Conservation (phyloP, 441 rosid genomes). For the Aquilaria agallochum region DNA sequence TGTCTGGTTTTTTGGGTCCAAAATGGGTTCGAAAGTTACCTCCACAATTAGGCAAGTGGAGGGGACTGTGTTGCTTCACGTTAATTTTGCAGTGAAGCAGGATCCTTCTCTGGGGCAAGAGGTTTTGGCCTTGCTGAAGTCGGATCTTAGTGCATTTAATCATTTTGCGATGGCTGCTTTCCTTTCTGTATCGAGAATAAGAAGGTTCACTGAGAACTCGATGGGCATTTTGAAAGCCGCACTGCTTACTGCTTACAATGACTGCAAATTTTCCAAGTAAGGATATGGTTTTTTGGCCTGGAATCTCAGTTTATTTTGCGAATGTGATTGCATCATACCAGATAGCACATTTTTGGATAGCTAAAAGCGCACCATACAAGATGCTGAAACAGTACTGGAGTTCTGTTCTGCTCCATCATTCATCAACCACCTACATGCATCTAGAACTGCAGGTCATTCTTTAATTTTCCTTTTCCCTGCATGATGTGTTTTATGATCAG, state of each 20-base stretch:
- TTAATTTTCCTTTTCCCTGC: too few relatives aligned
- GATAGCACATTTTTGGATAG: too few relatives aligned
- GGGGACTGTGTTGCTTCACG: conserved; percentile 81
- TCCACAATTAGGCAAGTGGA: conserved; percentile 66
- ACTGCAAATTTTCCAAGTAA: conserved; percentile 60
- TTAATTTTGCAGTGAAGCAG: conserved; percentile 89
- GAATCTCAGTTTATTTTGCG: too few relatives aligned
- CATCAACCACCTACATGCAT: too few relatives aligned
- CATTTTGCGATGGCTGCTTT: conserved; percentile 61
- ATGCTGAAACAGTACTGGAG: too few relatives aligned
- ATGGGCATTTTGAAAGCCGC: conserved; percentile 47
- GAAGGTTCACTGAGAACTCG: conserved; percentile 61
- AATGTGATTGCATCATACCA: too few relatives aligned
- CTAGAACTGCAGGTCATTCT: too few relatives aligned
- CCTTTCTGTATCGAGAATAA: conserved; percentile 66
- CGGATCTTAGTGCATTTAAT: conserved; percentile 49
- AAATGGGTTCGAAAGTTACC: conserved; percentile 36
- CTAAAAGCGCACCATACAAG: too few relatives aligned
- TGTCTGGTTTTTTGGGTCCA: conserved; percentile 54
- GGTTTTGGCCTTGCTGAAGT: conserved; percentile 59
- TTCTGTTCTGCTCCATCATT: too few relatives aligned
- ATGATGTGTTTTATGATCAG: too few relatives aligned
- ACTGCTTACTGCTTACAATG: conserved; percentile 52
- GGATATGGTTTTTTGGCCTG: conserved; percentile 12
- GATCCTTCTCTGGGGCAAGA: conserved; percentile 79